Base-by-base conservation (phyloP, 2,329 filamentous ascomycete species). In the Ophiosphaerella korrae region DNA sequence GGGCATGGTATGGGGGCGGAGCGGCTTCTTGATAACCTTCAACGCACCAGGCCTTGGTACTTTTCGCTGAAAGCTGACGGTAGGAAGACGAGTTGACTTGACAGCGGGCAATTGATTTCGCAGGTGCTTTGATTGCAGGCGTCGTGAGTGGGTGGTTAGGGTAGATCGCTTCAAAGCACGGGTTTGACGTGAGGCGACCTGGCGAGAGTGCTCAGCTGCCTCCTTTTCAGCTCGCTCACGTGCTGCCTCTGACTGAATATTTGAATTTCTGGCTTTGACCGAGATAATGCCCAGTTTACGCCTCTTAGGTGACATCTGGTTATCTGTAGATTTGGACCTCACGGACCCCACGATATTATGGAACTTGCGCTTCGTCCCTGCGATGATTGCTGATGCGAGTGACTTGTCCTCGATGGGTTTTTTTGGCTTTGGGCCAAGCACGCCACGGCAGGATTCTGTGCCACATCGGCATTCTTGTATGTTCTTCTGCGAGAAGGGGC, bases 381-480 rank as follows among this genome's bases (percentile, higher is more conserved):
- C 55, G 32, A 72, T 52, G 16, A 71, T 32, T 18, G 61, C 43
- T n/a, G 67, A 61, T n/a, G 63, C 53, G 11, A 71, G 43, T n/a
- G 60, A 66, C 44, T 63, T 70, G 31, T 71, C 63, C 43, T 72
- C 67, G 29, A 60, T 53, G 7, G 75, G 76, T 45, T 82, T 79
- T 63, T 81, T 82, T 4, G 79, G 77, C 45, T 78, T 80, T 8
- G 81, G 81, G 11, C 83, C 84, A 32, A 88, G 74, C 34, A 85
- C 79, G 41, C 85, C 86, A 55, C 85, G 81, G 62, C 85, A 88
- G 32, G 79, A 81, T 7, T 76, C 67, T 7, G 84, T 78, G 26
- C 85, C 85, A 64, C 85, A 88, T 48, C 82, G 81, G 64, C 85
- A 88, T 55, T 80, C 71, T 66, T 88, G 85, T 32, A 85, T 82